A percentile compares a stretch with the other conserved stretches of the same genome.
Evolutionary conservation across 2,329 filamentous ascomycete species (phyloP).

Genomic region (Colletotrichum truncatum): DNA sequence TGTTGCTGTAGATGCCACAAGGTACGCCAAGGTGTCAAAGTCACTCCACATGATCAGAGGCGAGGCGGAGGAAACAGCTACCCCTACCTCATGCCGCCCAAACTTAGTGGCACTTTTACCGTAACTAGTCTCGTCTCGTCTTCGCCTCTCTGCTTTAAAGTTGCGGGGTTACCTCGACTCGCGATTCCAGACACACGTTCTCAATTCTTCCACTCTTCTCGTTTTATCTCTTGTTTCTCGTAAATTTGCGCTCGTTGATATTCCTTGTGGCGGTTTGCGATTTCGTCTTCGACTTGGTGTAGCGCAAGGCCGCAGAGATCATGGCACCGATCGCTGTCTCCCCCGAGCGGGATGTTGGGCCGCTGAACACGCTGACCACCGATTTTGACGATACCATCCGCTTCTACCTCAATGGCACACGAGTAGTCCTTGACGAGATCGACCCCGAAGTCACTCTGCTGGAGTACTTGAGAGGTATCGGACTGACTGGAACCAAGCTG

Average conservation of each 20-base stretch:
- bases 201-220: background rate
- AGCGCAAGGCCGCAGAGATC: background rate
- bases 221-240: background rate
- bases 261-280: background rate
- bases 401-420: constrained; percentile 96
- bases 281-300: background rate
- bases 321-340: constrained; percentile 69
- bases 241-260: background rate
- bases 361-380: constrained; percentile 69
- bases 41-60: background rate
- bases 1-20: background rate
- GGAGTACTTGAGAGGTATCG: constrained; percentile 92
- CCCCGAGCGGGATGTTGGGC: constrained; percentile 50
- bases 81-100: background rate
- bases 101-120: background rate
- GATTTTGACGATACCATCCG: constrained; percentile 86
- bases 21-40: background rate
- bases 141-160: constrained; percentile 14
- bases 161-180: constrained; percentile 17
- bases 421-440: constrained; percentile 83
- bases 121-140: constrained; percentile 12
- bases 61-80: background rate
- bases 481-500: constrained; percentile 93
- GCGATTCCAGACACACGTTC: background rate
- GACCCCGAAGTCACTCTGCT: constrained; percentile 93